Base-by-base conservation (phyloP, 805 yeast species). In the Nakazawaea ishiwadae region DNA sequence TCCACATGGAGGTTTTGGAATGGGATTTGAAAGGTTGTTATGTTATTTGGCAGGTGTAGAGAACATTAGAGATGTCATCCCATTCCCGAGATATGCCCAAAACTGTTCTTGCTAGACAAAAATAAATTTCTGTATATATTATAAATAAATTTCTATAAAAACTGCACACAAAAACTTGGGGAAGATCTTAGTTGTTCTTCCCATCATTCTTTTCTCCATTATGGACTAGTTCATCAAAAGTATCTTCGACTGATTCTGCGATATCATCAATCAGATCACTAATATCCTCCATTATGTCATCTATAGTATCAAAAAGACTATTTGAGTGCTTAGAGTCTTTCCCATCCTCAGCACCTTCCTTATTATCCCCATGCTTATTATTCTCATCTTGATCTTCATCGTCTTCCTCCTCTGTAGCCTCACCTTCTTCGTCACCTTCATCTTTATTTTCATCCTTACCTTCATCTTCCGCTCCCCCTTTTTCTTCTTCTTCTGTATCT, bases 1-100 rank as follows among this genome's bases (percentile, higher is more conserved):
- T 17, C 96, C 97, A 0, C 98, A 91, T 57, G 99, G 99, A 36
- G 99, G 99, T 0, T 93, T 84, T 62, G 99, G 99, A 0, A 67
- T 93, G 69, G 99, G 99, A 0, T 78, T 90, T 50, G 99, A 93
- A 59, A 68, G 99, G 45, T 62, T 93, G 23, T 59, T 93, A 12
- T 78, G 84, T 41, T 90, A 81, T 50, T 63, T 89, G 42, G 71
- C 80, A 6, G 88, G 81, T 3, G 68, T 82, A 15, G 90, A 82
- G 23, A 93, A 90, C 55, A 77, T 93, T 32, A 73, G 85, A 50
- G 99, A 93, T 52, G 84, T 85, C 7, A 80, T 86, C 17, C 87
- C 96, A 2, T 90, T 91, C 57, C 90, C 96, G 2, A 68, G 99
- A 49, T 77, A 83, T 36, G 81, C 79, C 17, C 62, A 70, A 14